A percentile compares a stretch with the other conserved stretches of the same genome.
These are phyloP conservation scores for Atkinsonella texensis DNA, from an alignment of 2,329 filamentous ascomycete genomes.

Conservation along the genomic window DNA sequence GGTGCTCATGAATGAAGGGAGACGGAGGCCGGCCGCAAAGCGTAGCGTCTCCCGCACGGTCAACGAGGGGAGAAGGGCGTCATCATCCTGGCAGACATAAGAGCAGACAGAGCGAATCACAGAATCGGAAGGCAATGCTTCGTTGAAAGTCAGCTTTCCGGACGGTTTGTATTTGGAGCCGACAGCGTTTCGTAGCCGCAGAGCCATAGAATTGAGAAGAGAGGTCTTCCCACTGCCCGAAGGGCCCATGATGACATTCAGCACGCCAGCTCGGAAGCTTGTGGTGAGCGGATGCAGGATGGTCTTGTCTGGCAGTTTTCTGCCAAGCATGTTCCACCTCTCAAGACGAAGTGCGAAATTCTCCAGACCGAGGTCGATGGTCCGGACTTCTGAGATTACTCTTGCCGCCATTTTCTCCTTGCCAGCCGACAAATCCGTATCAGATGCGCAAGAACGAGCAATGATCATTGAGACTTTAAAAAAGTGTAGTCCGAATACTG, in stretches of 20 bases:
- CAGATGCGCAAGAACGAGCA: slow-evolving; percentile 45
- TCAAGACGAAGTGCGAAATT: slow-evolving; percentile 52
- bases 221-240: slow-evolving; percentile 69
- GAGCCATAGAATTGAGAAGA: slow-evolving; percentile 60
- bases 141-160: slow-evolving; percentile 59
- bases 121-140: slow-evolving; percentile 50
- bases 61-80: slow-evolving; percentile 59
- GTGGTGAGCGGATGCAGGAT: slow-evolving; percentile 58
- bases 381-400: slow-evolving; percentile 39
- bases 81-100: slow-evolving; percentile 69
- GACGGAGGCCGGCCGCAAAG: slow-evolving; percentile 58
- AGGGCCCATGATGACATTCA: slow-evolving; percentile 73
- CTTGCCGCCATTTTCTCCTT: slow-evolving; percentile 55
- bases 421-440: slow-evolving; percentile 52
- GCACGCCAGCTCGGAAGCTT: slow-evolving; percentile 52
- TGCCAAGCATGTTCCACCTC: slow-evolving; percentile 43
- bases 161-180: slow-evolving; percentile 48
- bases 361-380: slow-evolving; percentile 53
- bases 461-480: slow-evolving; percentile 58
- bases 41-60: slow-evolving; percentile 65
- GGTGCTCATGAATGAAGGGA: slow-evolving; percentile 58
- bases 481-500: slow-evolving; percentile 50
- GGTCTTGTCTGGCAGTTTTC: slow-evolving; percentile 37
- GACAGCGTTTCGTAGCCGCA: slow-evolving; percentile 49
- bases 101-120: slow-evolving; percentile 63